Evolutionary conservation across 129 eudicot species (phyloP).

Genomic region (Tagetes patula): DNA sequence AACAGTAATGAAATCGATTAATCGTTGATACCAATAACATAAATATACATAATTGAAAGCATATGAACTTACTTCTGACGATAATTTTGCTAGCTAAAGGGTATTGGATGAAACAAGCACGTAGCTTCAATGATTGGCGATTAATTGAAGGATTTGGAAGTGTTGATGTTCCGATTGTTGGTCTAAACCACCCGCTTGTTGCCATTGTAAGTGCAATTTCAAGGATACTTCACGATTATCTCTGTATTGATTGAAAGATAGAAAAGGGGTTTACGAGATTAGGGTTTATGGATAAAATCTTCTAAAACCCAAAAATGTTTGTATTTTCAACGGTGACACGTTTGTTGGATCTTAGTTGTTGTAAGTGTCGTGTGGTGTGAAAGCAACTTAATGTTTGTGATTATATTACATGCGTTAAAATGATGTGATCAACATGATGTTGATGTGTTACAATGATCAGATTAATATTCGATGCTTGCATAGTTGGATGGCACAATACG

Average conservation of each 20-base stretch:
- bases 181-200: conserved; percentile 31
- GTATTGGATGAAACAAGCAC: conserved; percentile 42
- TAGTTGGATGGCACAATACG: no score
- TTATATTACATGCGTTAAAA: no score
- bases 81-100: conserved; percentile 74
- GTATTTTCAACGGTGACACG: no score
- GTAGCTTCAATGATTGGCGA: conserved; percentile 23
- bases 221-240: background rate
- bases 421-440: no score
- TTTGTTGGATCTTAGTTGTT: no score
- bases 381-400: no score
- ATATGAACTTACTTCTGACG: conserved; percentile 59
- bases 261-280: background rate
- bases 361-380: no score
- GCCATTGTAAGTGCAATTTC: conserved; percentile 17
- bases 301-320: background rate
- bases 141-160: conserved; percentile 22
- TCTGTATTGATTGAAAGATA: background rate
- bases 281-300: background rate
- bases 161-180: conserved; percentile 25
- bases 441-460: no score
- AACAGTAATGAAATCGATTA: background rate
- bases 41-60: conserved; percentile 14
- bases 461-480: no score
- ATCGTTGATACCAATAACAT: conserved; percentile 1